phyloP scores from a whole-genome alignment of 495 filamentous ascomycete genomes.

The Astrocystis sublimbata region DNA sequence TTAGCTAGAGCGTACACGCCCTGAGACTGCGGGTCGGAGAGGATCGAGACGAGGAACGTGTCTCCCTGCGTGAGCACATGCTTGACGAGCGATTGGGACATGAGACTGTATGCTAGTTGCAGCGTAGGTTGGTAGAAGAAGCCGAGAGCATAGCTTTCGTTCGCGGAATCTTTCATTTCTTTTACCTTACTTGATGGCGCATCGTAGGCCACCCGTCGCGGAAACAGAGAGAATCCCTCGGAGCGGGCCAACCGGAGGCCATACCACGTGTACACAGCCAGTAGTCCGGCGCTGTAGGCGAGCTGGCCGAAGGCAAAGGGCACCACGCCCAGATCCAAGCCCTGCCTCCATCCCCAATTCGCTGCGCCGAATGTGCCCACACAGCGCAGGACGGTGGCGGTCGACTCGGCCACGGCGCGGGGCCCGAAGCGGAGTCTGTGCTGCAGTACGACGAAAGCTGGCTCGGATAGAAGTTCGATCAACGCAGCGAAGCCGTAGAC shows the following conservation, averaged over 20 bases:
- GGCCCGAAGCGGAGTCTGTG: constrained; percentile 76
- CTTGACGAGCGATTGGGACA: constrained; percentile 85
- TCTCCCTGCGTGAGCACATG: constrained; percentile 94
- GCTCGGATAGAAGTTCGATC: constrained; percentile 79
- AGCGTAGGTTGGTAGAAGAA: constrained; percentile 68
- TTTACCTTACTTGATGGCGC: neutral
- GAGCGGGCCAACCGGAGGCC: constrained; percentile 43
- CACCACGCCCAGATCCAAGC: constrained; percentile 65
- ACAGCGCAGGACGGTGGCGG: constrained; percentile 76
- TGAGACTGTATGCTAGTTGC: constrained; percentile 71
- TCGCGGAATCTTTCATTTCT: neutral
- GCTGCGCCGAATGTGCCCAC: constrained; percentile 66
- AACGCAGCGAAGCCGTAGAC: constrained; percentile 75
- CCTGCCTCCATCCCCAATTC: constrained; percentile 53
- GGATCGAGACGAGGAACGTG: constrained; percentile 75
- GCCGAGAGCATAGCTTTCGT: constrained; percentile 52
- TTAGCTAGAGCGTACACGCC: constrained; percentile 92
- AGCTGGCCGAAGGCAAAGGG: constrained; percentile 89
- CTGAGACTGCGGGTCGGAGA: constrained; percentile 76
- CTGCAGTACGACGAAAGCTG: constrained; percentile 80
- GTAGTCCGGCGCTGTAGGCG: constrained; percentile 67
- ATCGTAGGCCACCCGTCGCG: constrained; percentile 9
- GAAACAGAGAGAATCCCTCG: constrained; percentile 60
- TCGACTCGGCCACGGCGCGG: constrained; percentile 75
- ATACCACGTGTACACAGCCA: constrained; percentile 63